Evolutionary conservation across 768 basidiomycete genomes (phyloP), one percentile per base, ranked within the genome.

Genomic region (Tulasnella calospora): DNA sequence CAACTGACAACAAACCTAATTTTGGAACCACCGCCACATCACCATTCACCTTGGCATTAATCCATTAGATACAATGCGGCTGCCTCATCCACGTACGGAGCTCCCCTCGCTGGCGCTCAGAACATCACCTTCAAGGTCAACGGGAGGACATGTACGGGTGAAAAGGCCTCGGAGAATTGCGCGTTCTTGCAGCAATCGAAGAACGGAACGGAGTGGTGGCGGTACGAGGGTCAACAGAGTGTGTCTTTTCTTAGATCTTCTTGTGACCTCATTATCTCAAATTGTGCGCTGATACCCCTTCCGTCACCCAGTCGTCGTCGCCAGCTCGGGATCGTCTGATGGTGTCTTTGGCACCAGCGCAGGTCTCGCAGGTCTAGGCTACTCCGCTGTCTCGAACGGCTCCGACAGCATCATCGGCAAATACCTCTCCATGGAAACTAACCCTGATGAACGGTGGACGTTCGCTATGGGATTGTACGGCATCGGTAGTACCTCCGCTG

Each of bases 391-490:
- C n/a, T 4, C 74, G 8, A 69, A 30, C 47, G 61, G 44, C 47
- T 33, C 44, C 1, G 44, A 76, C 61, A 51, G 44, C 35, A 27
- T 76, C 41, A 70, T 76, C 57, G 75, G 75, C 46, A 46, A 76
- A 41, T 76, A 76, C 75, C 67, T 76, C 36, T 21, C 47, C 30
- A 33, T 35, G 33, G 9, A 30, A 10, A 30, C 69, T 7, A 15
- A 61, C 75, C 35, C 30, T 38, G 9, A n/a, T 0, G 41, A 30
- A 67, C 9, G 13, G 21, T 38, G 30, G 30, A 75, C 41, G 3
- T 76, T 76, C 75, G 73, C 51, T 35, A 30, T 74, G 36, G 33
- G 27, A 1, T 33, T 74, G 44, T 74, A n/a, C 73, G 33, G 44
- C 38, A 19, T n/a, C 17, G 44, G 73, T 0, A n/a, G 55, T 27